Base-by-base conservation (phyloP, 1,284 basidiomycete genomes). In the Puccinia novopanici region DNA sequence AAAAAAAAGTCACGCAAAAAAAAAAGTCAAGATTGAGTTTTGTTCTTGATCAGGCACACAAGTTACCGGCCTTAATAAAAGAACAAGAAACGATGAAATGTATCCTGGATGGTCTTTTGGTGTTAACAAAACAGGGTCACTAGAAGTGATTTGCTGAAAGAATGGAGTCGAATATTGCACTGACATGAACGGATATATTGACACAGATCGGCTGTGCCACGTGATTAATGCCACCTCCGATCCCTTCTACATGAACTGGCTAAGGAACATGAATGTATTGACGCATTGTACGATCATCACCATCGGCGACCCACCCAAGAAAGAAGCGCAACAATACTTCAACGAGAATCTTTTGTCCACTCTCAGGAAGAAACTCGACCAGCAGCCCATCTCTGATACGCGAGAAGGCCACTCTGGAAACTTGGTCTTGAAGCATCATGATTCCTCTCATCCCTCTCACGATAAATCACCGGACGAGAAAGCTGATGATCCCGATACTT, bases 191-290 rank as follows among this genome's bases (percentile, higher is more conserved):
- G n/a, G n/a, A n/a, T n/a, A n/a, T n/a, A n/a, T n/a, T n/a, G n/a
- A n/a, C n/a, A n/a, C 78, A 82, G 84, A 93, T 84, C 88, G 91
- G 19, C 85, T 93, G 17, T 92, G 91, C 83, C 92, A 93, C 83
- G 91, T 93, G 83, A 90, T 93, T 71, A 92, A 93, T 82, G 91
- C 92, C 1, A 92, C 92, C 2, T 92, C 90, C 83, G 92, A 93
- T 82, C 90, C 92, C 0, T 93, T 93, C 86, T 93, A 92, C 84
- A 42, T 93, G 91, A 91, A 87, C 3, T 83, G 82, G 82, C 70
- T 83, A 15, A 65, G 82, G 34, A 79, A 81, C 17, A 82, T 83
- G 71, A 84, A 85, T 65, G 82, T 81, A 0, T 82, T 81, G 71
- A 80, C 82, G 54, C 84, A 85, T 27, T 81, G 70, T 61, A 84